Base-by-base conservation (phyloP, 495 filamentous ascomycete species). In the Hyaloscypha hepaticicola region DNA sequence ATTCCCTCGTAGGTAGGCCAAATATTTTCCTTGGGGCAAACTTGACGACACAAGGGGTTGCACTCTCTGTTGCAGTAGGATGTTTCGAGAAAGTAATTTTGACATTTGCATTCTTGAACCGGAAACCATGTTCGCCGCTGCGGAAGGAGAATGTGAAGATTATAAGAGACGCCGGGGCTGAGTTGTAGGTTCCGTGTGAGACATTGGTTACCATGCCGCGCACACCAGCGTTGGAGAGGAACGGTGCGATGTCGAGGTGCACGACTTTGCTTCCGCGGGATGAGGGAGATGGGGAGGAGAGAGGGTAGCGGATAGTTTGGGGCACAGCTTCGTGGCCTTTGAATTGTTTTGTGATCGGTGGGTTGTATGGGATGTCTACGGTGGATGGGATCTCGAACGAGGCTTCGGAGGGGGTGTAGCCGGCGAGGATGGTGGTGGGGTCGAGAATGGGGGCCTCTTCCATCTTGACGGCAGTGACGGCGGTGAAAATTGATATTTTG, bases 21-120 rank as follows among this genome's bases (percentile, higher is more conserved):
- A 38, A 59, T 34, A 59, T 59, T 33, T 59, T 59, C 31, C 56
- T 29, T 22, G 56, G 56, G 0, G 56, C 56, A 41, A 59, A 59
- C 22, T 38, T 59, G 3, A 38, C 19, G 12, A 38, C 29, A 45
- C 38, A 8, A 8, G 38, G 38, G 8, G 8, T 19, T 45, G 8
- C 38, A 45, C 38, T 12, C n/a, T n/a, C n/a, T n/a, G n/a, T n/a
- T n/a, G n/a, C n/a, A n/a, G n/a, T n/a, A n/a, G n/a, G n/a, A n/a
- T n/a, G n/a, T n/a, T n/a, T n/a, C n/a, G n/a, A n/a, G n/a, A n/a
- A n/a, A n/a, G n/a, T n/a, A n/a, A n/a, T n/a, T n/a, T n/a, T n/a
- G n/a, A n/a, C n/a, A n/a, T n/a, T n/a, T n/a, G n/a, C n/a, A n/a
- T n/a, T n/a, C n/a, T n/a, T n/a, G n/a, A n/a, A n/a, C n/a, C n/a